Conservation (phyloP, 768 basidiomycete genomes). For the Saitozyma sp. region DNA sequence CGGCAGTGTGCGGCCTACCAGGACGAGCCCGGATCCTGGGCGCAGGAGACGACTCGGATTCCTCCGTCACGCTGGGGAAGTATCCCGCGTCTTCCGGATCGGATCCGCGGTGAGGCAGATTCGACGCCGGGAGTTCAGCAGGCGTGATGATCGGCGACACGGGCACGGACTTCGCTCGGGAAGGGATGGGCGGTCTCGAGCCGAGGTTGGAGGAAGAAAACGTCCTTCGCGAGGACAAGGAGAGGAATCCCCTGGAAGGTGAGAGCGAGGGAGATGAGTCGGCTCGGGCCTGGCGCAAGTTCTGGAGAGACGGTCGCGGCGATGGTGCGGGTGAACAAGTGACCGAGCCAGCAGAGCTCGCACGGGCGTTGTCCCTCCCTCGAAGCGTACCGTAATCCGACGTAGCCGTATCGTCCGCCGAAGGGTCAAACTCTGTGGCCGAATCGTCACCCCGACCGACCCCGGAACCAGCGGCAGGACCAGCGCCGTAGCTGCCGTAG, state of each 20-base stretch:
- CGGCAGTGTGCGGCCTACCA: neutral
- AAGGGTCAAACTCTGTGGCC: slow-evolving; percentile 15
- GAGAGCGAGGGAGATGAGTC: neutral
- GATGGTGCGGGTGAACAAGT: slow-evolving; percentile 6
- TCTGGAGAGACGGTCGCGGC: slow-evolving; percentile 2
- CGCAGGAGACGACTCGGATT: too few species aligned
- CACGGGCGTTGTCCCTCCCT: slow-evolving; percentile 1
- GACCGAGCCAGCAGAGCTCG: neutral
- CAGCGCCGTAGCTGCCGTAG: neutral
- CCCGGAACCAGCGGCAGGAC: neutral
- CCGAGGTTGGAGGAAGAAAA: slow-evolving; percentile 12
- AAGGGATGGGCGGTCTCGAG: slow-evolving; percentile 3
- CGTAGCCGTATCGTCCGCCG: slow-evolving; percentile 34
- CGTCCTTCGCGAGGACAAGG: slow-evolving; percentile 13
- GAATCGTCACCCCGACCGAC: slow-evolving; percentile 1
- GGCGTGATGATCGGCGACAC: slow-evolving; percentile 12
- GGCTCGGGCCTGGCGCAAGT: neutral
- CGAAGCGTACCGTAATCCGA: slow-evolving; percentile 42
- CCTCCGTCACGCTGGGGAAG: too few species aligned
- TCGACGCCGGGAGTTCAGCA: slow-evolving; percentile 4
- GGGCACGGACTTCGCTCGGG: slow-evolving; percentile 21
- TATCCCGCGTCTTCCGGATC: neutral
- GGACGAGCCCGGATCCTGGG: neutral
- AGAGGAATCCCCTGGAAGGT: neutral
- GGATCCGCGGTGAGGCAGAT: neutral